Percentiles rank a stretch among this genome's conserved stretches.
Conservation (phyloP, 768 basidiomycete genomes). For the Leccinum longicurvipes region DNA sequence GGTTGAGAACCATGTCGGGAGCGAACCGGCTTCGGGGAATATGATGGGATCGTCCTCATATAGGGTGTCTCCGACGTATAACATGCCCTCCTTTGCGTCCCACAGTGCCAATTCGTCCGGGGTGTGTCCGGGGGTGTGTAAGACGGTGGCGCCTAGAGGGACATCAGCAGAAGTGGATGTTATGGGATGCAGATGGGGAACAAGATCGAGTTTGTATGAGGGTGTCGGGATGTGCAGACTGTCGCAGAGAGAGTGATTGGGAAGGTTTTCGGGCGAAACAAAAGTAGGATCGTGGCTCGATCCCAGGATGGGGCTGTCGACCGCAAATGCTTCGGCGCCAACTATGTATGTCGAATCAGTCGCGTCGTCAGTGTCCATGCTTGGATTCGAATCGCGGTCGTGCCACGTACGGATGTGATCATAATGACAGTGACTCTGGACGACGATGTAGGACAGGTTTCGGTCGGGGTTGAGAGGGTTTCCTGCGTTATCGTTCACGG, state of each 20-base stretch:
- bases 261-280: conserved; percentile 38
- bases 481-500: conserved; percentile 40
- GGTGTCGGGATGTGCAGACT: conserved; percentile 40
- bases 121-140: too few species aligned
- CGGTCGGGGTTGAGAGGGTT: conserved; percentile 43
- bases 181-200: conserved; percentile 39
- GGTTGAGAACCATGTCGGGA: too few species aligned
- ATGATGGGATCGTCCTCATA: too few species aligned
- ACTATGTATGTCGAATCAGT: conserved; percentile 29
- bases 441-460: conserved; percentile 43
- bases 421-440: conserved; percentile 54
- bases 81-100: too few species aligned
- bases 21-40: too few species aligned
- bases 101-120: too few species aligned
- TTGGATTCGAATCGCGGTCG: neutral
- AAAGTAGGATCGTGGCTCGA: conserved; percentile 48
- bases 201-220: conserved; percentile 44
- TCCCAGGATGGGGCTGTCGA: conserved; percentile 45
- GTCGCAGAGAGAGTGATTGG: conserved; percentile 46
- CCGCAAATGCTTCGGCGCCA: conserved; percentile 48
- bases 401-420: conserved; percentile 51
- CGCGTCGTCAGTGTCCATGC: neutral
- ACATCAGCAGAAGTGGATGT: conserved; percentile 13
- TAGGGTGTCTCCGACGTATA: too few species aligned
- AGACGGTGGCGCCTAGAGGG: conserved; percentile 38